Percentiles rank a stretch among this genome's conserved stretches.
phyloP scores from a whole-genome alignment of 306 rosid species.

The Luffa acutangula region DNA sequence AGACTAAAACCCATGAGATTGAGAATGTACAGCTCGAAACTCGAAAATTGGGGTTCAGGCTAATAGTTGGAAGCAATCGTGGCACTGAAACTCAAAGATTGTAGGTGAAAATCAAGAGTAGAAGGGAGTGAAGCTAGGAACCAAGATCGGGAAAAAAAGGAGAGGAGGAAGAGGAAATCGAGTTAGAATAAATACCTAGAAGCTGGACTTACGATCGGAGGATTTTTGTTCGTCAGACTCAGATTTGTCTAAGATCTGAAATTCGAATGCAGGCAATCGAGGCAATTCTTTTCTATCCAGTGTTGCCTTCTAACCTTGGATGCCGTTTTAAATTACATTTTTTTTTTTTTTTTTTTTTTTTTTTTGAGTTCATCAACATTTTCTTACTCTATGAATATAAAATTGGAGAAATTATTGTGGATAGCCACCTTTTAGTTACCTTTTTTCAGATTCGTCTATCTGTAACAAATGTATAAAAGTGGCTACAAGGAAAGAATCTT shows the following conservation, averaged over 20 bases:
- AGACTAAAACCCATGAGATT: not conserved
- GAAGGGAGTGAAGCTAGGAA: not conserved
- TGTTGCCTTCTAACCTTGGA: too few species aligned
- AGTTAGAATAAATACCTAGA: not conserved
- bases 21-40: not conserved
- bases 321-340: too few species aligned
- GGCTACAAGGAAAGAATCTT: too few species aligned
- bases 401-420: too few species aligned
- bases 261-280: not conserved
- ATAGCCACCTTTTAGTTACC: too few species aligned
- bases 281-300: not conserved
- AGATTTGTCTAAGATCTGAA: not conserved
- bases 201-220: not conserved
- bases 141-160: not conserved
- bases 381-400: too few species aligned
- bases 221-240: not conserved
- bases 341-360: too few species aligned
- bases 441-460: too few species aligned
- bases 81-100: not conserved
- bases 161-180: not conserved
- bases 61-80: not conserved
- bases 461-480: too few species aligned
- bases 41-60: not conserved
- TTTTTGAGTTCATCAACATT: too few species aligned
- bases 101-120: not conserved